Evolutionary conservation across 345 rosid species (phyloP).

Genomic region (Arabis alpina): DNA sequence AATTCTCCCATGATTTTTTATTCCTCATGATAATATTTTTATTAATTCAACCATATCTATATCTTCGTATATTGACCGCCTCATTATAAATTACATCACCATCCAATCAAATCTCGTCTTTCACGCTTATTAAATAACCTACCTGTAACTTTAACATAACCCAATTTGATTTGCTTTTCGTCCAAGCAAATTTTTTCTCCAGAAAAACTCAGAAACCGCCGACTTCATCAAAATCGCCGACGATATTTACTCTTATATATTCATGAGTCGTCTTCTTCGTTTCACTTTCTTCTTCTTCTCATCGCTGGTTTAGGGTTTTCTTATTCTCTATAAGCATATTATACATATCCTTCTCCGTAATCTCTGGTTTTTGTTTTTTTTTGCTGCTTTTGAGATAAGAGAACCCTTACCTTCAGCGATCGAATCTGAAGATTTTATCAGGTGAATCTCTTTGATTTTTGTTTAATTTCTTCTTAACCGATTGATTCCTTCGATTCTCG

Average conservation of each 20-base stretch:
- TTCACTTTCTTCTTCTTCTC: constrained; percentile 40
- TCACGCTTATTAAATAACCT: constrained; percentile 21
- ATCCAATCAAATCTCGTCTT: constrained; percentile 29
- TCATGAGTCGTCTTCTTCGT: constrained; percentile 28
- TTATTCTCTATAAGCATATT: constrained; percentile 35
- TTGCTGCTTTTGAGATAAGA: background rate
- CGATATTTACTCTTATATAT: constrained; percentile 17
- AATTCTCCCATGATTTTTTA: background rate
- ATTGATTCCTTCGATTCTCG: background rate
- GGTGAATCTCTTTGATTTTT: background rate
- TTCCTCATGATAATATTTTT: constrained; percentile 16
- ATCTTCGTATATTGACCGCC: constrained; percentile 39
- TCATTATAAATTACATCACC: constrained; percentile 20
- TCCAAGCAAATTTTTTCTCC: constrained; percentile 43
- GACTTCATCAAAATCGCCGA: constrained; percentile 41
- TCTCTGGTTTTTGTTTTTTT: constrained; percentile 20
- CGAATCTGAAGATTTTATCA: constrained; percentile 41
- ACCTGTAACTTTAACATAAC: background rate
- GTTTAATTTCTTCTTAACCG: background rate
- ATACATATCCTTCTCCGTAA: background rate
- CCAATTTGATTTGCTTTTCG: constrained; percentile 40
- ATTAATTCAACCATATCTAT: constrained; percentile 28
- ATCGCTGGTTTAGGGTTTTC: constrained; percentile 52
- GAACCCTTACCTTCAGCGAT: constrained; percentile 45
- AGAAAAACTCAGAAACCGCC: constrained; percentile 39